phyloP scores from a whole-genome alignment of 2,329 filamentous ascomycete species.

The Colletotrichum destructivum region DNA sequence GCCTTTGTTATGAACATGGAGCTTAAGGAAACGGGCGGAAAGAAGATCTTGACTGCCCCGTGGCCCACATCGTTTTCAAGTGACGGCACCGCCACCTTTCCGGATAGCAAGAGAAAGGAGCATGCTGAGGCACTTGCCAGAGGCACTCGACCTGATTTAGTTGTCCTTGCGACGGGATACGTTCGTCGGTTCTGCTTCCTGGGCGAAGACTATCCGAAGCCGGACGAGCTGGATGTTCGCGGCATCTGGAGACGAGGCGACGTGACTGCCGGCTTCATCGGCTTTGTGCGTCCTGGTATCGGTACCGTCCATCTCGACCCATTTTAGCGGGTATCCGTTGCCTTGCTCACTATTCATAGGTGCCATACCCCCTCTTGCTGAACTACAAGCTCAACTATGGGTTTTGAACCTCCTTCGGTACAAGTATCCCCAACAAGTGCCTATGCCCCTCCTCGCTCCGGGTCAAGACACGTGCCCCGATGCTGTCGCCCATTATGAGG shows the following conservation, averaged over 20 bases:
- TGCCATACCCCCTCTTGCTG: conserved; percentile 64
- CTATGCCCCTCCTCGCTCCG: conserved; percentile 5
- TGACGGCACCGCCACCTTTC: conserved; percentile 56
- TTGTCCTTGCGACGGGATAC: conserved; percentile 66
- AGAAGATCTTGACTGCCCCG: conserved; percentile 59
- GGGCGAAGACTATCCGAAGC: conserved; percentile 56
- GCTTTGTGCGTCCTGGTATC: conserved; percentile 62
- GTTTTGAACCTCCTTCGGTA: conserved; percentile 56
- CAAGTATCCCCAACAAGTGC: conserved; percentile 46
- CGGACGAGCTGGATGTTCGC: conserved; percentile 66
- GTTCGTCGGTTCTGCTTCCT: conserved; percentile 59
- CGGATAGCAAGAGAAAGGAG: conserved; percentile 46
- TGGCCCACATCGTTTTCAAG: conserved; percentile 59
- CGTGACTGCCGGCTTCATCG: conserved; percentile 60
- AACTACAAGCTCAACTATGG: conserved; percentile 66
- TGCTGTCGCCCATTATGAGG: conserved; percentile 52
- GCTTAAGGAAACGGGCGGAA: conserved; percentile 55
- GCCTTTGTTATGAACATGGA: conserved; percentile 56
- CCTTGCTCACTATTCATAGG: conserved; percentile 45
- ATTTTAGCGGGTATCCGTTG: neutral
- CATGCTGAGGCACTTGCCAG: conserved; percentile 49
- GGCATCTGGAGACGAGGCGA: conserved; percentile 63
- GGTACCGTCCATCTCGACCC: conserved; percentile 46
- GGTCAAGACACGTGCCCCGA: conserved; percentile 40
- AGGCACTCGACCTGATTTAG: conserved; percentile 57